A percentile compares a stretch with the other conserved stretches of the same genome.
Conservation (phyloP, 1,284 basidiomycete species). For the Takashimella tepidaria region DNA sequence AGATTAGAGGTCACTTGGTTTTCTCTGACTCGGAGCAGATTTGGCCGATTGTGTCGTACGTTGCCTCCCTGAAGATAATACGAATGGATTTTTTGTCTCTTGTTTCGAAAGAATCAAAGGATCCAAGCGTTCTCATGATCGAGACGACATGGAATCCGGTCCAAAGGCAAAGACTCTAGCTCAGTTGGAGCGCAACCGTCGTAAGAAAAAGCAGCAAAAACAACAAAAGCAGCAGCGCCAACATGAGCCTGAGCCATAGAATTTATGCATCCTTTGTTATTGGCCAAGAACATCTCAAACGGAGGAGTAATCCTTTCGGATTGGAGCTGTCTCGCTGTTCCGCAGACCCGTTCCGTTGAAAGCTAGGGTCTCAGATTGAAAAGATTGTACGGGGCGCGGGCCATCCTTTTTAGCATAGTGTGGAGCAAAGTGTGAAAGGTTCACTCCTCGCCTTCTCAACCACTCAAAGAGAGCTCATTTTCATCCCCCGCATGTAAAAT, state of each 20-base stretch:
- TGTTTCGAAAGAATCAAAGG: slow-evolving; percentile 59
- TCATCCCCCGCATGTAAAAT: no score
- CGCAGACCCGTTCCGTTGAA: not conserved
- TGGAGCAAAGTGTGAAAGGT: not conserved
- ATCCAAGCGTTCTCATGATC: slow-evolving; percentile 1
- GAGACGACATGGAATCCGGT: slow-evolving; percentile 1
- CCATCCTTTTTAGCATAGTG: not conserved
- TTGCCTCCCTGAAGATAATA: slow-evolving; percentile 80
- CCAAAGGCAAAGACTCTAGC: slow-evolving; percentile 31
- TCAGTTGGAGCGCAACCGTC: slow-evolving; percentile 30
- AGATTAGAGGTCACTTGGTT: no score
- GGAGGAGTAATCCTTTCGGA: not conserved
- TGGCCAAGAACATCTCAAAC: no score
- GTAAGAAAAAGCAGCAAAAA: slow-evolving; percentile 42
- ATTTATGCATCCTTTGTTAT: not conserved
- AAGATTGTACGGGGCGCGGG: no score
- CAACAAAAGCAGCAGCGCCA: not conserved
- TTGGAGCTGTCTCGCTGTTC: not conserved
- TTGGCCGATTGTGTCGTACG: slow-evolving; percentile 66
- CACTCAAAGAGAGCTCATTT: no score
- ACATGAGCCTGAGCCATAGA: no score
- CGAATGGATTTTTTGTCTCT: slow-evolving; percentile 92
- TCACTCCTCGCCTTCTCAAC: no score
- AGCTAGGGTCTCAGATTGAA: not conserved
- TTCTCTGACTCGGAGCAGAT: no score